Evolutionary conservation across 106 monocot species (phyloP), one percentile per base, ranked within the genome.

Genomic region (Iris macrosiphon): DNA sequence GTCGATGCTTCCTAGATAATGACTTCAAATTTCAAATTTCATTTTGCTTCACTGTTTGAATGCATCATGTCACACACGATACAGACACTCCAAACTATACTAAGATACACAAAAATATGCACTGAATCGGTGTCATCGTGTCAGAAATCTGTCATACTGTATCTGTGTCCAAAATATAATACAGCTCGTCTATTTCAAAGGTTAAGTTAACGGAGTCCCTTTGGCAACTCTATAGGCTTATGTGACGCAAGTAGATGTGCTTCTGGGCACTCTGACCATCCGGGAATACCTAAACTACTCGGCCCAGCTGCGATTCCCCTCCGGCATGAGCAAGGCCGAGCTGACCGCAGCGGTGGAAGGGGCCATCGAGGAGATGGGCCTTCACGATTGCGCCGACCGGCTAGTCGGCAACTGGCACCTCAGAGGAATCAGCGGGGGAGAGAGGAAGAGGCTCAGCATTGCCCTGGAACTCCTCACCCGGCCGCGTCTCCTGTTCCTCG

Each of bases 361-460:
- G 18, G 72, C 79, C 4, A 62, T 96, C 1, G 76, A 79, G 33
- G 85, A 96, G 51, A 85, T 96, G 95, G 95, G 95, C 2, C 71
- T 96, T 44, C 61, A 57, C 21, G 95, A 96, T 4, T 96, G 95
- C 18, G 81, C 89, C 0, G 74, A 86, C 26, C 66, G 79, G 3
- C 6, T 34, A 11, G 75, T 96, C 6, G 95, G 95, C 2, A 96
- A 89, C 58, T 96, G 95, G 95, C 95, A 96, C 45, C 48, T 89
- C 28, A 60, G 95, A 31, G 95, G 95, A 6, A 86, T 96, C 32
- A 96, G 95, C 33, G 89, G 89, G 1, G 95, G 95, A 7, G 95
- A 96, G 78, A 79, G 79, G 79, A 96, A 96, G 62, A 67, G 95
- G 57, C 72, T 96, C 20, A 82, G 82, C 76, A 83, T 96, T 29